phyloP scores from a whole-genome alignment of 1,284 basidiomycete species.

The Austroboletus novae-zelandiae region DNA sequence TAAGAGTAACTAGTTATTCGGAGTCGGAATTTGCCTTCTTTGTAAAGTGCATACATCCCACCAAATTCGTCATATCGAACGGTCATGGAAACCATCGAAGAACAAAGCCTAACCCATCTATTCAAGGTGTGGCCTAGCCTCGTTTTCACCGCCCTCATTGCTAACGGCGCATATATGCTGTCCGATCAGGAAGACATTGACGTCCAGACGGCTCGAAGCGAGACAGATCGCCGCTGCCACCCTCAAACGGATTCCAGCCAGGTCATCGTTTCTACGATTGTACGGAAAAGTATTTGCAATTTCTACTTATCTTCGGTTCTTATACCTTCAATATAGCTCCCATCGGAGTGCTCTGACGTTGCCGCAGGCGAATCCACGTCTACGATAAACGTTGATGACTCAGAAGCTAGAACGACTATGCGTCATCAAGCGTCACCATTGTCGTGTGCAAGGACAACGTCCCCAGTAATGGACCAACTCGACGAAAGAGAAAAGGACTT shows the following conservation, averaged over 20 bases:
- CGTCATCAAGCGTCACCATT: neutral
- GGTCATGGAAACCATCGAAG: neutral
- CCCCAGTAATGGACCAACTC: neutral
- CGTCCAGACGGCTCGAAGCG: neutral
- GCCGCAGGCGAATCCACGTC: neutral
- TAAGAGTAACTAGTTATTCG: no score
- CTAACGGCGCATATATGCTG: slow-evolving; percentile 25
- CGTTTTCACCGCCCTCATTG: neutral
- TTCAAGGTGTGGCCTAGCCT: slow-evolving; percentile 7
- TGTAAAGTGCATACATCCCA: slow-evolving; percentile 10
- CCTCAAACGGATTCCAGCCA: neutral
- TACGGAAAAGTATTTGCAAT: slow-evolving; percentile 11
- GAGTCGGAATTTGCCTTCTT: neutral
- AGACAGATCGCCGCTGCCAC: neutral
- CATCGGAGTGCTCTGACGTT: neutral
- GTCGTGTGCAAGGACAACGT: neutral
- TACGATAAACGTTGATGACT: neutral
- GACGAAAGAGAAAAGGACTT: neutral
- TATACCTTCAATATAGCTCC: slow-evolving; percentile 6
- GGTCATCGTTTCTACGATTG: neutral
- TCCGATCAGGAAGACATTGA: neutral
- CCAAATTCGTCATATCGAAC: no score
- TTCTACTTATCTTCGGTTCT: neutral
- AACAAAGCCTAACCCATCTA: neutral
- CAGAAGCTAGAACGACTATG: neutral